A percentile compares a stretch with the other conserved stretches of the same genome.
Conservation (phyloP, 257 asterid genomes). For the Nemophila menziesii region DNA sequence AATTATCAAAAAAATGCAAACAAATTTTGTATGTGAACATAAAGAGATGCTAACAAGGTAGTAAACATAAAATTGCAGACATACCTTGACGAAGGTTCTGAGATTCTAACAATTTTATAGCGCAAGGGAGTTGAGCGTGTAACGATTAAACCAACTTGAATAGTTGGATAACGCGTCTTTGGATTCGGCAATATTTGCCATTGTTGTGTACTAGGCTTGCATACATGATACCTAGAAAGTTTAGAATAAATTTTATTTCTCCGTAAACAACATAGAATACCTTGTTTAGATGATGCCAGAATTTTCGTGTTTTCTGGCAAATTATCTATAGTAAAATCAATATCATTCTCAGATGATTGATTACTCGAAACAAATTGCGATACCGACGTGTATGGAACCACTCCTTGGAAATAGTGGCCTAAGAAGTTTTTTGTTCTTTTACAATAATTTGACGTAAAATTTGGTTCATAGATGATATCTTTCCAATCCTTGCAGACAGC, state of each 20-base stretch:
- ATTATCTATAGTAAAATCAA: background rate
- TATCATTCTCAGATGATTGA: background rate
- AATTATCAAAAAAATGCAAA: no score
- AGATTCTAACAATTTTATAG: slow-evolving; percentile 10
- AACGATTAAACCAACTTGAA: background rate
- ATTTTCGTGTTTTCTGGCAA: background rate
- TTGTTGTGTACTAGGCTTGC: slow-evolving; percentile 12
- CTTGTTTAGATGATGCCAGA: slow-evolving; percentile 9
- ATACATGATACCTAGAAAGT: background rate
- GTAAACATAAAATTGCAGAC: no score
- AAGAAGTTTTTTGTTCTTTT: background rate
- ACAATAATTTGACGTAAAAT: background rate
- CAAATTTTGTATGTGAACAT: no score
- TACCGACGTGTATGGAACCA: rapidly evolving
- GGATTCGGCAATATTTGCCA: slow-evolving; percentile 12
- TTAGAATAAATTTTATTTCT: background rate
- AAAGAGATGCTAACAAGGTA: no score
- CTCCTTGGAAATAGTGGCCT: slow-evolving; percentile 4
- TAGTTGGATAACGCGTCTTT: background rate
- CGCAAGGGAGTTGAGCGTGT: slow-evolving; percentile 1
- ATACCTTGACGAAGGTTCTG: background rate
- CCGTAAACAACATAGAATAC: slow-evolving; percentile 10
- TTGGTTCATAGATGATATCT: background rate
- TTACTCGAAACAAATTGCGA: slow-evolving; percentile 4
- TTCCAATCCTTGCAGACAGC: slow-evolving; percentile 7